phyloP scores from a whole-genome alignment of 73 alveolate genomes.

The Tetrahymena malaccensis region DNA sequence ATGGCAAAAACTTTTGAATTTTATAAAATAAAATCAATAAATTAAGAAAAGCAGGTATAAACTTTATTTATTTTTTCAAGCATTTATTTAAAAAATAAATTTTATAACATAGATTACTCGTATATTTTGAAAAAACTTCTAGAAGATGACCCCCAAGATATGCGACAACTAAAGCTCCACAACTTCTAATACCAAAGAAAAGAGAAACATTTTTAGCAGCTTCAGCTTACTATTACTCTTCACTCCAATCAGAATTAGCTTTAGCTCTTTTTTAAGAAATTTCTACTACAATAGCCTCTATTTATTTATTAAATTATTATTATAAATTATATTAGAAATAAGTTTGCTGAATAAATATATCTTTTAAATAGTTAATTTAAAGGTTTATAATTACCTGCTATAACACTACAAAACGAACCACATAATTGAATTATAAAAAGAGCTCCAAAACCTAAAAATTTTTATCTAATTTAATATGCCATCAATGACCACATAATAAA shows the following conservation, averaged over 20 bases:
- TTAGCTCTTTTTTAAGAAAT: not conserved
- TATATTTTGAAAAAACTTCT: not conserved
- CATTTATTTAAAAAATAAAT: not conserved
- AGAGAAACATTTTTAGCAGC: conserved; percentile 38
- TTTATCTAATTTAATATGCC: conserved; percentile 34
- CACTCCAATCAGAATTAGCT: not conserved
- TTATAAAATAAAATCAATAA: not conserved
- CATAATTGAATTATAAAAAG: conserved; percentile 1
- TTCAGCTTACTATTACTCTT: not conserved
- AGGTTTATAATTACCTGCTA: conserved; percentile 33
- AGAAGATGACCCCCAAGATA: conserved; percentile 26
- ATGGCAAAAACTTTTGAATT: not conserved
- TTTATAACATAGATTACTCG: not conserved
- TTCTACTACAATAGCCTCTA: conserved; percentile 74
- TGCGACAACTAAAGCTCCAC: conserved; percentile 25
- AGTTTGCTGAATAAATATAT: no score
- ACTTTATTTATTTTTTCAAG: not conserved
- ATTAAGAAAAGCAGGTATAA: not conserved
- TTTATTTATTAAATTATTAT: not conserved
- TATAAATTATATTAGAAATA: not conserved
- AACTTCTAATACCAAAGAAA: conserved; percentile 36
- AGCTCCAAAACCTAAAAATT: not conserved
- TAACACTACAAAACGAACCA: conserved; percentile 62
- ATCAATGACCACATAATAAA: conserved; percentile 62
- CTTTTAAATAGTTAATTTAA: not conserved